Conservation (phyloP, 1,139 yeast genomes). For the Trichomonascaceae sp. region DNA sequence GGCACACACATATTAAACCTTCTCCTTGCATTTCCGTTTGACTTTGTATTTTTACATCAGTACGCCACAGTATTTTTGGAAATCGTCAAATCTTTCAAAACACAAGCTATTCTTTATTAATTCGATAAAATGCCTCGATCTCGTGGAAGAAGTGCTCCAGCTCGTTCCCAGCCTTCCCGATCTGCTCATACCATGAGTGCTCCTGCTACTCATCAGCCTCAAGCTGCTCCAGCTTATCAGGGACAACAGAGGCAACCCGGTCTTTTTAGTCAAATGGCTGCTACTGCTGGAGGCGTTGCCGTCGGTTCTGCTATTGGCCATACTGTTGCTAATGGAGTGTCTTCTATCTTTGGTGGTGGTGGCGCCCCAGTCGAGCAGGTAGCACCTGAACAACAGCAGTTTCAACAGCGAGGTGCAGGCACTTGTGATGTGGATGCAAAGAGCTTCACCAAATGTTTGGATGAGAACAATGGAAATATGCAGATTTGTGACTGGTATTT, state of each 20-base stretch:
- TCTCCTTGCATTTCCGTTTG: not conserved
- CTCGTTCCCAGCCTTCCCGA: slow-evolving; percentile 47
- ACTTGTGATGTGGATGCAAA: slow-evolving; percentile 91
- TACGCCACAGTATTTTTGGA: not conserved
- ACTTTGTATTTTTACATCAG: not conserved
- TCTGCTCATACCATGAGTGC: slow-evolving; percentile 74
- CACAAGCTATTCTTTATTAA: not conserved
- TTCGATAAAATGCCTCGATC: slow-evolving; percentile 48
- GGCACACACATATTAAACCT: not conserved
- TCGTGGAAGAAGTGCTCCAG: slow-evolving; percentile 41
- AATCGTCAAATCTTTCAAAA: not conserved
- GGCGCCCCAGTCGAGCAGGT: slow-evolving; percentile 42
- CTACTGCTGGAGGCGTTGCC: slow-evolving; percentile 99
- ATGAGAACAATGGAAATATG: slow-evolving; percentile 90
- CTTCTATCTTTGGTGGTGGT: slow-evolving; percentile 84
- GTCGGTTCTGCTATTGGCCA: slow-evolving; percentile 97
- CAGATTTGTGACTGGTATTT: slow-evolving; percentile 94
- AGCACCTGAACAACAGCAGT: slow-evolving; percentile 33
- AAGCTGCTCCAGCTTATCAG: slow-evolving; percentile 33
- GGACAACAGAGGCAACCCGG: slow-evolving; percentile 71
- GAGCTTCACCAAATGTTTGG: slow-evolving; percentile 90
- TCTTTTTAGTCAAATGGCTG: slow-evolving; percentile 92
- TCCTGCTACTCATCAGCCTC: slow-evolving; percentile 38
- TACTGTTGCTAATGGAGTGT: slow-evolving; percentile 90
- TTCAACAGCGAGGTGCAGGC: slow-evolving; percentile 46